These are phyloP conservation scores for Rhizoclosmatium globosum DNA, from an alignment of 192 early-diverging fungal genomes.

Conservation along the genomic window DNA sequence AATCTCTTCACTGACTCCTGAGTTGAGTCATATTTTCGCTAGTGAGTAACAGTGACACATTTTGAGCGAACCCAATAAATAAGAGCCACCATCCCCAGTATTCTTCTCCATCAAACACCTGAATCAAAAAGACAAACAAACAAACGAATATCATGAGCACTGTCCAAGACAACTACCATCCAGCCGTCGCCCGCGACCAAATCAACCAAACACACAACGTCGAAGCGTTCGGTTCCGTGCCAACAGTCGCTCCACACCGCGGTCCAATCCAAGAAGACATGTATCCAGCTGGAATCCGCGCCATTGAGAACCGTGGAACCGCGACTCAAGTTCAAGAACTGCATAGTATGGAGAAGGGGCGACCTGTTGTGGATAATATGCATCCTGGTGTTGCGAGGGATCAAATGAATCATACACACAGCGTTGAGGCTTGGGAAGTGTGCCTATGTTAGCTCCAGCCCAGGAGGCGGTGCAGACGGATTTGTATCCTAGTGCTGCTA, in stretches of 20 bases:
- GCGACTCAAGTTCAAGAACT: constrained; percentile 5
- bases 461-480: constrained; percentile 1
- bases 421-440: constrained; percentile 9
- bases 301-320: constrained; percentile 28
- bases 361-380: background rate
- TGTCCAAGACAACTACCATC: background rate
- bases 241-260: background rate
- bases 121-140: too few species aligned
- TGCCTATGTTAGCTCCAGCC: background rate
- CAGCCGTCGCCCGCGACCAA: constrained; percentile 16
- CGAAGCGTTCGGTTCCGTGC: constrained; percentile 2
- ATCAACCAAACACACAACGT: constrained; percentile 19
- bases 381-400: constrained; percentile 32
- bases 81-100: too few species aligned
- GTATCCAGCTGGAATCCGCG: constrained; percentile 30
- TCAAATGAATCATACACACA: constrained; percentile 26
- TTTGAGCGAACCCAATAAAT: too few species aligned
- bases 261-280: constrained; percentile 15
- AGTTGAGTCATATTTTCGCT: too few species aligned
- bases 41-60: too few species aligned
- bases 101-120: too few species aligned
- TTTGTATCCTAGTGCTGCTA: constrained; percentile 30
- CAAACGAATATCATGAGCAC: too few species aligned
- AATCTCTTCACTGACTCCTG: too few species aligned
- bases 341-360: constrained; percentile 14